phyloP scores from a whole-genome alignment of 768 basidiomycete genomes.

The Pleurotus cornucopiae region DNA sequence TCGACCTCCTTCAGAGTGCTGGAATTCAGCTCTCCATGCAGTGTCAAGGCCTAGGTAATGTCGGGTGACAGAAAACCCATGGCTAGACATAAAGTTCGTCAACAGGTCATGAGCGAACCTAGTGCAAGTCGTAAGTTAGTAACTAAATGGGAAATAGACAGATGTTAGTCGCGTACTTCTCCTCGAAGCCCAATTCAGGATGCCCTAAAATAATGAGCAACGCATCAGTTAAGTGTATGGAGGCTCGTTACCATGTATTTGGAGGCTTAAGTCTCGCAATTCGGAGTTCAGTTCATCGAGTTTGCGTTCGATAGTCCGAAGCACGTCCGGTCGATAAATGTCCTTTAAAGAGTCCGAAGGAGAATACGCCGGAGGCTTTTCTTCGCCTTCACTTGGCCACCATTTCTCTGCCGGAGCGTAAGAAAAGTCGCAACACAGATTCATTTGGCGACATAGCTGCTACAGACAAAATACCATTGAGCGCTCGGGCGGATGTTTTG shows the following conservation, averaged over 20 bases:
- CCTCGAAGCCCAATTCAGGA: constrained; percentile 65
- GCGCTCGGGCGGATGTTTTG: background rate
- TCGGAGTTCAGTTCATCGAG: constrained; percentile 47
- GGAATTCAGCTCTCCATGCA: constrained; percentile 75
- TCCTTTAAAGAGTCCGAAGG: constrained; percentile 11
- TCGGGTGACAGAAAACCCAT: constrained; percentile 68
- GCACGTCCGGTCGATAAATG: constrained; percentile 30
- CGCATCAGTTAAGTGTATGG: background rate
- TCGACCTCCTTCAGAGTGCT: constrained; percentile 53
- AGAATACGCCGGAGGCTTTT: constrained; percentile 40
- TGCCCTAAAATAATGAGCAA: constrained; percentile 36
- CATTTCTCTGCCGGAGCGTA: constrained; percentile 22
- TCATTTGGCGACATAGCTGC: constrained; percentile 25
- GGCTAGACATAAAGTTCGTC: constrained; percentile 59
- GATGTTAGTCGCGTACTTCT: constrained; percentile 40
- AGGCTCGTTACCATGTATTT: constrained; percentile 57
- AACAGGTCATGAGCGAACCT: constrained; percentile 74
- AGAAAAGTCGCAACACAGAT: constrained; percentile 42
- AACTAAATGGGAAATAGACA: constrained; percentile 8
- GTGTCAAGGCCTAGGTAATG: constrained; percentile 70
- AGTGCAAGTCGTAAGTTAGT: constrained; percentile 4
- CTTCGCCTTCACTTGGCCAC: constrained; percentile 20
- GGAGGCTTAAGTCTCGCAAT: constrained; percentile 61
- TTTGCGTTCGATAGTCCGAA: constrained; percentile 47
- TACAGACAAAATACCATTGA: background rate